Base-by-base conservation (phyloP, 352 stramenopile genomes). In the Pythium vanterpoolii region DNA sequence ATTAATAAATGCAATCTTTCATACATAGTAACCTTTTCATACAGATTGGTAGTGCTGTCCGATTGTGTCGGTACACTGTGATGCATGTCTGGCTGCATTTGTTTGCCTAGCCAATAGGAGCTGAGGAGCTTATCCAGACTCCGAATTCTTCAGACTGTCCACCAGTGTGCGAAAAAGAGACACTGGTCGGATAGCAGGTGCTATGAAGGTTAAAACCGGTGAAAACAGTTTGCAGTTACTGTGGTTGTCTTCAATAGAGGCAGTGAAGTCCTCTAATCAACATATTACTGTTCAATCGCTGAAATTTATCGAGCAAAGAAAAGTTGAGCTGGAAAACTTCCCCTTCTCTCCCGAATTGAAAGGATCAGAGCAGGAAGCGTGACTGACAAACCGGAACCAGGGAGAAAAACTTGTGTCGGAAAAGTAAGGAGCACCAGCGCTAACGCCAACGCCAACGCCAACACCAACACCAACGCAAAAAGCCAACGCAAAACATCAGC, bases 311-410 rank as follows among this genome's bases (percentile, higher is more conserved):
- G 1, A 14, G 33, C 10, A 38, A 38, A 14, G 5, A 38, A 34
- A 34, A 42, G 21, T 30, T 34, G 31, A 23, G 30, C 8, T 24
- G 18, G 42, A 58, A 45, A 60, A 50, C 45, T 63, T 47, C 55
- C 55, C 39, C 51, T 46, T 46, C 5, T 40, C 34, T 51, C 24
- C 39, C 47, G 27, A 73, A 78, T 75, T 81, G 70, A 81, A 71
- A 81, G 74, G 70, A 79, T 75, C 67, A 84, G 63, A 70, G 47
- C 24, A 18, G 46, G 45, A 46, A 51, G 56, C 36, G 42, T 66
- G 59, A 55, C 38, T 38, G 43, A 55, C 51, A 49, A 38, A 18
- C 33, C 33, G 33, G 16, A 38, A 2, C 10, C 5, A 14, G 33
- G 33, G 14, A 24, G 45, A 26, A 30, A 18, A 28, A 59, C 51